Evolutionary conservation across 2,329 filamentous ascomycete species (phyloP).

Genomic region (Colletotrichum eleusines): DNA sequence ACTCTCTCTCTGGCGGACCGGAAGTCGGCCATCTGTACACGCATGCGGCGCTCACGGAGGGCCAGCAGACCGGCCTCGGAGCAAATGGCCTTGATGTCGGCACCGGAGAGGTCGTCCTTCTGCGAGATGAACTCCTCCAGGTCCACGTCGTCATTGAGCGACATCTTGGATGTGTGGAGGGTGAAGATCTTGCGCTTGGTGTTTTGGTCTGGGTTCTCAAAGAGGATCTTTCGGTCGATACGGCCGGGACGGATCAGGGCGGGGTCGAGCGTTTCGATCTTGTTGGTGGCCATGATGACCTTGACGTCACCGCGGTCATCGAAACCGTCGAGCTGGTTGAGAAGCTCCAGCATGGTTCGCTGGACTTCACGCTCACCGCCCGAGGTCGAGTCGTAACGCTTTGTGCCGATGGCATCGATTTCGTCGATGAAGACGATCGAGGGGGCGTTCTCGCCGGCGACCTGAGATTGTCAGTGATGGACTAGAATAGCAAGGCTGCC

Average conservation of each 20-base stretch:
- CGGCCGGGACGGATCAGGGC: slow-evolving; percentile 95
- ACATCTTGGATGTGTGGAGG: slow-evolving; percentile 99
- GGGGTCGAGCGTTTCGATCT: slow-evolving; percentile 97
- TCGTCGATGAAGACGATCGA: slow-evolving; percentile 99
- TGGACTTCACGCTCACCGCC: slow-evolving; percentile 98
- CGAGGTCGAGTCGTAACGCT: slow-evolving; percentile 97
- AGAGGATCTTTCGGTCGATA: slow-evolving; percentile 97
- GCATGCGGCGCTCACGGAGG: slow-evolving; percentile 93
- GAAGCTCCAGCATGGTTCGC: slow-evolving; percentile 96
- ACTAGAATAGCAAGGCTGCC: too few relatives aligned
- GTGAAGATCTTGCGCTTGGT: slow-evolving; percentile 98
- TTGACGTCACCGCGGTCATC: slow-evolving; percentile 99
- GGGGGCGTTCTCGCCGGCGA: slow-evolving; percentile 94
- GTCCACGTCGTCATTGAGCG: slow-evolving; percentile 94
- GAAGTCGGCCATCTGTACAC: slow-evolving; percentile 99
- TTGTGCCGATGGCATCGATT: slow-evolving; percentile 98
- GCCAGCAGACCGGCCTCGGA: slow-evolving; percentile 96
- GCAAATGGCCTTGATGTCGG: slow-evolving; percentile 99
- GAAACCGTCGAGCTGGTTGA: slow-evolving; percentile 98
- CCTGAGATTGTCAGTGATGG: slow-evolving; percentile 58
- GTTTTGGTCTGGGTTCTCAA: slow-evolving; percentile 80
- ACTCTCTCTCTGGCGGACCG: slow-evolving; percentile 91
- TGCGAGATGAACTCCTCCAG: slow-evolving; percentile 98
- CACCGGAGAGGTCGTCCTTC: slow-evolving; percentile 96
- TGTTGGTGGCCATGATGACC: slow-evolving; percentile 99